Conservation (phyloP, 179 eudicot species). For the Gypsophila paniculata region DNA sequence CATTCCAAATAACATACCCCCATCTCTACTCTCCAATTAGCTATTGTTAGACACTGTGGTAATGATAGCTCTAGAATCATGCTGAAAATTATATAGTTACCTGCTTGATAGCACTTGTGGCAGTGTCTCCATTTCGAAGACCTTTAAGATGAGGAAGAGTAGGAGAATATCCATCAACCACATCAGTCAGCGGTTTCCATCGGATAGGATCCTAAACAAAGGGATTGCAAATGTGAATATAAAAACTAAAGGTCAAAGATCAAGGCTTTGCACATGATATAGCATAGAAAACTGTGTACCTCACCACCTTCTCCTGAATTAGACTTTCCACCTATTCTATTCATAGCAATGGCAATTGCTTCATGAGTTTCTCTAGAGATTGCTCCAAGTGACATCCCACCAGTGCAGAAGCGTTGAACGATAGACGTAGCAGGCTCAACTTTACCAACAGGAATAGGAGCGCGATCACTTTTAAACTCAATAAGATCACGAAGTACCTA, state of each 20-base stretch:
- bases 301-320: constrained; percentile 99
- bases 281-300: constrained; percentile 40
- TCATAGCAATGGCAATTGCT: constrained; percentile 99
- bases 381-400: constrained; percentile 99
- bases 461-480: constrained; percentile 84
- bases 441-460: constrained; percentile 90
- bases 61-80: constrained; percentile 11
- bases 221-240: neutral
- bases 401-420: constrained; percentile 95
- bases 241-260: neutral
- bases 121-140: constrained; percentile 99
- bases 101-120: constrained; percentile 99
- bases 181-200: constrained; percentile 92
- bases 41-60: neutral
- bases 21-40: neutral
- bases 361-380: constrained; percentile 99
- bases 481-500: constrained; percentile 96
- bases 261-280: constrained; percentile 5
- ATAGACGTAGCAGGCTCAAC: constrained; percentile 92
- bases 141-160: constrained; percentile 98
- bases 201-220: constrained; percentile 86
- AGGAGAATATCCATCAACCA: constrained; percentile 97
- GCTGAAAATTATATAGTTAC: constrained; percentile 30
- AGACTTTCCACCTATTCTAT: constrained; percentile 95
- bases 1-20: constrained; percentile 2